phyloP scores from a whole-genome alignment of 2,329 filamentous ascomycete genomes.

The Aspergillaceae sp. region DNA sequence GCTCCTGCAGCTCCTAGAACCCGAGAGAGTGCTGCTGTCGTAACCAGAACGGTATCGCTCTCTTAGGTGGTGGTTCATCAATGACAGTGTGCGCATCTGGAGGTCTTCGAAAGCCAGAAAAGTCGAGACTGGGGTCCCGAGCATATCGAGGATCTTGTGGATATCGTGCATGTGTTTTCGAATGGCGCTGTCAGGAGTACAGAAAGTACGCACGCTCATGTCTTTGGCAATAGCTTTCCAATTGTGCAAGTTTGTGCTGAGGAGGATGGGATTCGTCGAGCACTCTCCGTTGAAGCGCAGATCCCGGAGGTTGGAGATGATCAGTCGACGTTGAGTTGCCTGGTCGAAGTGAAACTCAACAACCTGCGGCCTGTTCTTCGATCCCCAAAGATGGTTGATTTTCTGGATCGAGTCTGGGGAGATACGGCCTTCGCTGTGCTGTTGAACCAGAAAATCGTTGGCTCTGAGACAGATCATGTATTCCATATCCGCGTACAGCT shows the following conservation, averaged over 20 bases:
- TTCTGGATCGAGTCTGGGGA: slow-evolving; percentile 32
- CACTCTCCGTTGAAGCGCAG: slow-evolving; percentile 40
- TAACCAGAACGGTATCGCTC: slow-evolving; percentile 10
- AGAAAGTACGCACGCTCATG: slow-evolving; percentile 45
- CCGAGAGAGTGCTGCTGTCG: slow-evolving; percentile 3
- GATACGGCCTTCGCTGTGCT: slow-evolving; percentile 33
- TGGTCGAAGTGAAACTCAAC: slow-evolving; percentile 47
- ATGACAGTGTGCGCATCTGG: slow-evolving; percentile 22
- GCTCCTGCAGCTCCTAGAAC: background rate
- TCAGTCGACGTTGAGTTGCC: slow-evolving; percentile 41
- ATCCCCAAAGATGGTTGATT: slow-evolving; percentile 33
- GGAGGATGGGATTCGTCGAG: slow-evolving; percentile 30
- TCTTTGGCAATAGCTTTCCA: slow-evolving; percentile 42
- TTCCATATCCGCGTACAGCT: slow-evolving; percentile 39
- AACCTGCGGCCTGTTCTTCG: slow-evolving; percentile 41
- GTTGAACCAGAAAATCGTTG: slow-evolving; percentile 38
- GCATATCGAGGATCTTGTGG: slow-evolving; percentile 42
- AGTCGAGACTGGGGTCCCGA: slow-evolving; percentile 35
- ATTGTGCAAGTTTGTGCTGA: slow-evolving; percentile 40
- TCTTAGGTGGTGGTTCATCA: slow-evolving; percentile 26
- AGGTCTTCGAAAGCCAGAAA: slow-evolving; percentile 33
- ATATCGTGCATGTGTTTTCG: slow-evolving; percentile 43
- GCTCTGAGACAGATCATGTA: slow-evolving; percentile 38
- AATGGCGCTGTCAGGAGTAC: slow-evolving; percentile 41
- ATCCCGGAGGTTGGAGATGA: slow-evolving; percentile 37